These are phyloP conservation scores for Sporisorium iseilematis-ciliati DNA, from an alignment of 1,284 basidiomycete species.

Conservation along the genomic window DNA sequence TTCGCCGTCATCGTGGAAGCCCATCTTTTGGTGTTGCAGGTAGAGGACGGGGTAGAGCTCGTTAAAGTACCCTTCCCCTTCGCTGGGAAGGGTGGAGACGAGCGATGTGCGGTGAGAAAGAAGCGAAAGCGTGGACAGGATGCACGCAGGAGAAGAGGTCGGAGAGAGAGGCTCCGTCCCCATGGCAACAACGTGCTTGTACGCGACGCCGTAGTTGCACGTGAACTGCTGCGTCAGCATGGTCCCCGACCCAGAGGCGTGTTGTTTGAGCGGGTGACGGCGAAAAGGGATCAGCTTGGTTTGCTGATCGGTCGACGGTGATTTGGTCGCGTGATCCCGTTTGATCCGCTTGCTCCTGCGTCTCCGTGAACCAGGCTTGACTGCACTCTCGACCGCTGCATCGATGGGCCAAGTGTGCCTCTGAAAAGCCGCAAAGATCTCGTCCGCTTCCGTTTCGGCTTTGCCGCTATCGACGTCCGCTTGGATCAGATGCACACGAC, in stretches of 20 bases:
- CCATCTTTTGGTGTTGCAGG: slow-evolving; percentile 50
- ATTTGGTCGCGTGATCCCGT: not conserved
- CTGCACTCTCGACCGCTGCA: not conserved
- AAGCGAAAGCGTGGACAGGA: slow-evolving; percentile 21
- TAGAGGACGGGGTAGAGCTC: slow-evolving; percentile 58
- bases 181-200: slow-evolving; percentile 53
- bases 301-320: not conserved
- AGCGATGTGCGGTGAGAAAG: slow-evolving; percentile 1
- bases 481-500: slow-evolving; percentile 42
- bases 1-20: slow-evolving; percentile 59
- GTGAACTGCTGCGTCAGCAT: slow-evolving; percentile 59
- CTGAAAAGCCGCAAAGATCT: slow-evolving; percentile 32
- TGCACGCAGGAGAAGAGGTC: slow-evolving; percentile 12
- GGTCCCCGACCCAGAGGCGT: slow-evolving; percentile 14
- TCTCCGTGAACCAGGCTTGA: not conserved
- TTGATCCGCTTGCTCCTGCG: not conserved
- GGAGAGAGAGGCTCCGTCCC: slow-evolving; percentile 30
- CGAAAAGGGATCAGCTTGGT: slow-evolving; percentile 29
- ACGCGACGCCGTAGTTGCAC: slow-evolving; percentile 53
- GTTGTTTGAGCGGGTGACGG: slow-evolving; percentile 37
- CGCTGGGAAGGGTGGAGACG: no score
- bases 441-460: slow-evolving; percentile 22
- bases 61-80: slow-evolving; percentile 29
- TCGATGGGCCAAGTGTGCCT: slow-evolving; percentile 18
- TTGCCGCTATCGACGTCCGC: slow-evolving; percentile 21